Conservation (phyloP, 768 basidiomycete genomes). For the Mycena latifolia region DNA sequence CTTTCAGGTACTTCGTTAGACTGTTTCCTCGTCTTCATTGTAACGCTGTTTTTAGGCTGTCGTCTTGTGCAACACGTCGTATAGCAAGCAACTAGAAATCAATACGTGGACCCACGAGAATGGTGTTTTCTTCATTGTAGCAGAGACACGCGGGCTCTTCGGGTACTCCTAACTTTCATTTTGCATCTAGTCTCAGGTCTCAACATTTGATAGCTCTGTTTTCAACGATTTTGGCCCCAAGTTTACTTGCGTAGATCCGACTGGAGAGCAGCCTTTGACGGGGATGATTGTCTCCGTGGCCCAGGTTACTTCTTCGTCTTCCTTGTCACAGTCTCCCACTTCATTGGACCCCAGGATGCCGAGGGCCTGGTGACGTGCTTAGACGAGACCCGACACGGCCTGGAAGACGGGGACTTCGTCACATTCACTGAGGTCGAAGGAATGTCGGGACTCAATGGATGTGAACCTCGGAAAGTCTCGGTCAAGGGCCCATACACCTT, state of each 20-base stretch:
- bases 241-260: conserved; percentile 97
- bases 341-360: conserved; percentile 62
- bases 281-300: conserved; percentile 98
- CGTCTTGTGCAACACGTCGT: conserved; percentile 84
- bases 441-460: conserved; percentile 91
- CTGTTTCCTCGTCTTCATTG: conserved; percentile 14
- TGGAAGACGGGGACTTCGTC: conserved; percentile 99
- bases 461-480: conserved; percentile 90
- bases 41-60: conserved; percentile 71
- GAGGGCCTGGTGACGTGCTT: conserved; percentile 97
- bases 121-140: conserved; percentile 90
- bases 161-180: too few species aligned
- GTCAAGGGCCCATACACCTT: conserved; percentile 99
- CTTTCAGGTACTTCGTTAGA: conserved; percentile 77
- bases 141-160: conserved; percentile 94
- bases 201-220: conserved; percentile 69
- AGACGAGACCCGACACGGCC: conserved; percentile 96
- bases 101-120: conserved; percentile 95
- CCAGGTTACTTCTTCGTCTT: conserved; percentile 65
- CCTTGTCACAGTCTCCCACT: not conserved
- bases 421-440: conserved; percentile 97
- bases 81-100: conserved; percentile 91
- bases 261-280: conserved; percentile 92
- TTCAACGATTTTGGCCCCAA: conserved; percentile 98
- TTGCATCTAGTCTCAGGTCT: conserved; percentile 1